These are phyloP conservation scores for Hericium erinaceus DNA, from an alignment of 768 basidiomycete genomes.

Conservation along the genomic window DNA sequence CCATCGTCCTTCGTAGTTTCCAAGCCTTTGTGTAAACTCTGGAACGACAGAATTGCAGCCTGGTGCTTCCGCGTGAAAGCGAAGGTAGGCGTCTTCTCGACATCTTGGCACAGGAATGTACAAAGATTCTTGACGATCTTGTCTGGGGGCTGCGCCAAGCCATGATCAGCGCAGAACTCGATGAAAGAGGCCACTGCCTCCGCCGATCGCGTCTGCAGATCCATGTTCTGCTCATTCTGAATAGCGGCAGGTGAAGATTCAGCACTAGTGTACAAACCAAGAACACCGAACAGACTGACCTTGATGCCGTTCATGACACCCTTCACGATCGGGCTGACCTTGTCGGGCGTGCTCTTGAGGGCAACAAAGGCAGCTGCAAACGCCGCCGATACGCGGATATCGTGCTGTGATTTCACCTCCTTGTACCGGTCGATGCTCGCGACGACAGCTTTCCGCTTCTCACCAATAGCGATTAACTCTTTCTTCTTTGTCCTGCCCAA, in stretches of 20 bases:
- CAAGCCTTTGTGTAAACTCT: constrained; percentile 27
- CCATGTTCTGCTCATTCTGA: constrained; percentile 80
- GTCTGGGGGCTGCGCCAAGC: constrained; percentile 77
- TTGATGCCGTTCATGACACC: constrained; percentile 97
- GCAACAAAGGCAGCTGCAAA: constrained; percentile 90
- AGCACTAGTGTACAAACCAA: too few relatives aligned
- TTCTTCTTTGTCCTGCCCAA: constrained; percentile 73
- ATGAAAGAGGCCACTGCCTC: constrained; percentile 81
- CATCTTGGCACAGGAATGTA: constrained; percentile 92
- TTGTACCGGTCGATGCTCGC: constrained; percentile 70
- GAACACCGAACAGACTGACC: constrained; percentile 30
- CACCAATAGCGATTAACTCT: constrained; percentile 62
- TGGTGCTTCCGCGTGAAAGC: constrained; percentile 47
- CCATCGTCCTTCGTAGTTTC: constrained; percentile 34
- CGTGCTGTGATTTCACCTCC: constrained; percentile 77
- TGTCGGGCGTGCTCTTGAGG: constrained; percentile 77
- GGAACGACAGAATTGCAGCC: constrained; percentile 75
- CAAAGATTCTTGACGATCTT: constrained; percentile 97
- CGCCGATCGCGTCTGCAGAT: constrained; percentile 85
- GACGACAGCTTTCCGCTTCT: constrained; percentile 62
- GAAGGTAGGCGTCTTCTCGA: constrained; percentile 85
- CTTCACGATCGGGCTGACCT: constrained; percentile 93
- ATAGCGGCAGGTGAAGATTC: background rate
- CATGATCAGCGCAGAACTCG: constrained; percentile 67
- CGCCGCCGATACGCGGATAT: constrained; percentile 79